Conservation (phyloP, 2,329 filamentous ascomycete genomes). For the Aspergillus sp. region DNA sequence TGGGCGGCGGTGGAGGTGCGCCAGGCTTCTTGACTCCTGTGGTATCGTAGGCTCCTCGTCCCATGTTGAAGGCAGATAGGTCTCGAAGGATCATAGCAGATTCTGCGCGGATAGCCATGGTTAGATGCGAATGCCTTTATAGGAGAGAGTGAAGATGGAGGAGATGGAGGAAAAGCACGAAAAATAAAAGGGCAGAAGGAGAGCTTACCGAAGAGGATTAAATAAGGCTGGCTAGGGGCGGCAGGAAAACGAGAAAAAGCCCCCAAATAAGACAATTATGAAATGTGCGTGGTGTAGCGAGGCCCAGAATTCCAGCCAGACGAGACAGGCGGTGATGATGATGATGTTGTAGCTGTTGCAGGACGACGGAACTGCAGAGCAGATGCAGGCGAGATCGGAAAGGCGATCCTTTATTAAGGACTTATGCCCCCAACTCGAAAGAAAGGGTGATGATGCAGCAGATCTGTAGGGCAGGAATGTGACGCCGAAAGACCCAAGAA, state of each 20-base stretch:
- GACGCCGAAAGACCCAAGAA: conserved; percentile 15
- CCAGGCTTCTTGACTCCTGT: conserved; percentile 48
- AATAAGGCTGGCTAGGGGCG: conserved; percentile 2
- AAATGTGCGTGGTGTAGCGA: conserved; percentile 11
- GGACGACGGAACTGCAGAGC: neutral
- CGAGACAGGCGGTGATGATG: conserved; percentile 19
- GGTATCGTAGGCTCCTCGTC: conserved; percentile 49
- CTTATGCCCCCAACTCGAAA: conserved; percentile 7
- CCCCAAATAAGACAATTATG: conserved; percentile 6
- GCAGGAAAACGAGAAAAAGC: neutral
- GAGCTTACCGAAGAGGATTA: conserved; percentile 12
- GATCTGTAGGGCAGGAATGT: conserved; percentile 24
- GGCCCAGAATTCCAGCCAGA: conserved; percentile 18
- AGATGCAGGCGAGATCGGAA: conserved; percentile 32
- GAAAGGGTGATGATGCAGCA: conserved; percentile 15
- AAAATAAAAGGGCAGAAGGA: conserved; percentile 1
- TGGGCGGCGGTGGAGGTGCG: conserved; percentile 40
- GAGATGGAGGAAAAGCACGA: conserved; percentile 2
- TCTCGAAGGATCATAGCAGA: conserved; percentile 38
- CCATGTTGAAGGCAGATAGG: conserved; percentile 43
- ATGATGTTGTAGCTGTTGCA: conserved; percentile 3
- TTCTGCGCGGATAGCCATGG: conserved; percentile 26
- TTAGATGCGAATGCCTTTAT: conserved; percentile 15
- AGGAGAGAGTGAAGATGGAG: neutral
- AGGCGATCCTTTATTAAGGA: conserved; percentile 31